These are phyloP conservation scores for Herpotrichia juniperi DNA, from an alignment of 2,329 filamentous ascomycete genomes.

Conservation along the genomic window DNA sequence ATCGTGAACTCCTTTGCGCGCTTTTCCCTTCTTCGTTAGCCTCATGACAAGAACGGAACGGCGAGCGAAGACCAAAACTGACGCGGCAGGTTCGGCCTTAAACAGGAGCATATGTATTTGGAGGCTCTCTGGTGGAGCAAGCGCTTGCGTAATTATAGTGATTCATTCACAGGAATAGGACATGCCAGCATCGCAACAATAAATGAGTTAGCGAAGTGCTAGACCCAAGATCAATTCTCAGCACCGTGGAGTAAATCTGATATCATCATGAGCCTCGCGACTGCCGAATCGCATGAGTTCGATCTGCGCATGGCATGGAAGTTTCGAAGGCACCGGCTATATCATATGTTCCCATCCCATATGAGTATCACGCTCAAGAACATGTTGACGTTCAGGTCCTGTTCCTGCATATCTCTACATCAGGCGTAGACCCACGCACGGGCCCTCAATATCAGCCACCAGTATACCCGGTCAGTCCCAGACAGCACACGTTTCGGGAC, in stretches of 20 bases:
- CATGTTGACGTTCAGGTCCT: constrained; percentile 1
- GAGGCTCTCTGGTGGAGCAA: too few species aligned
- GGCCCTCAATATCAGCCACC: constrained; percentile 20
- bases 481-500: constrained; percentile 33
- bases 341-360: not conserved
- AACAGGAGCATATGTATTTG: too few species aligned
- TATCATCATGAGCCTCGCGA: not conserved
- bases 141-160: too few species aligned
- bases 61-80: too few species aligned
- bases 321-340: not conserved
- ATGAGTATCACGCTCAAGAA: not conserved
- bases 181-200: too few species aligned
- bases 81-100: too few species aligned
- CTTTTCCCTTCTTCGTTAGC: too few species aligned
- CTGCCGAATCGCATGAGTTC: not conserved
- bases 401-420: constrained; percentile 4
- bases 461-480: constrained; percentile 21
- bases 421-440: constrained; percentile 16
- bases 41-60: too few species aligned
- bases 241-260: not conserved
- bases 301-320: constrained; percentile 4
- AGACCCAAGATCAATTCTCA: too few species aligned
- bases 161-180: too few species aligned
- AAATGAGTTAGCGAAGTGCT: too few species aligned
- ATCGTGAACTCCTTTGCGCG: too few species aligned